Evolutionary conservation across 495 filamentous ascomycete species (phyloP).

Genomic region (Penicillium ucsense): DNA sequence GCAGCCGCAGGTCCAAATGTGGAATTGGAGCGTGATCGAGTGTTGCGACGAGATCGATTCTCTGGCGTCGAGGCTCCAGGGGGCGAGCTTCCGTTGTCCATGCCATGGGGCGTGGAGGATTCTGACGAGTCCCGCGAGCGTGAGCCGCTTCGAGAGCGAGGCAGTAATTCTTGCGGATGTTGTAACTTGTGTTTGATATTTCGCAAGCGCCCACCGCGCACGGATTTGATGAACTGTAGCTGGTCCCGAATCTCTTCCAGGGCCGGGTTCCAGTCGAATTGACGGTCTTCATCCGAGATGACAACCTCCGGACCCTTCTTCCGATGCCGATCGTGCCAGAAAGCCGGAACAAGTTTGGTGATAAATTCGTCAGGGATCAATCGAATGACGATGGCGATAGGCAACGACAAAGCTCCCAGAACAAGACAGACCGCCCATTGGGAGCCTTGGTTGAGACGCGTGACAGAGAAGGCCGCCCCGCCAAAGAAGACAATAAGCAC

Average conservation of each 20-base stretch:
- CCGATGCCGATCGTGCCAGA: conserved; percentile 30
- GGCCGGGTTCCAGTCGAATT: conserved; percentile 53
- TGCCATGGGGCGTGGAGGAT: conserved; percentile 54
- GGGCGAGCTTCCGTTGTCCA: conserved; percentile 32
- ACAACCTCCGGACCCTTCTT: conserved; percentile 35
- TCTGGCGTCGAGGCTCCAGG: conserved; percentile 58
- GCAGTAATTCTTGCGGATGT: conserved; percentile 67
- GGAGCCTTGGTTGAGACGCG: conserved; percentile 42
- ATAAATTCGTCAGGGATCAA: conserved; percentile 63
- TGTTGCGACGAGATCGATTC: conserved; percentile 57
- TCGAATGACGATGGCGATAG: conserved; percentile 62
- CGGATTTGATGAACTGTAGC: conserved; percentile 62
- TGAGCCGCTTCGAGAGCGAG: conserved; percentile 63
- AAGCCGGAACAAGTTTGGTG: conserved; percentile 42
- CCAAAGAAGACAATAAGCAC: conserved; percentile 71
- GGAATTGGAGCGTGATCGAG: conserved; percentile 79
- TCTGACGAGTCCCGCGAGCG: conserved; percentile 63
- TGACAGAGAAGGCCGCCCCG: conserved; percentile 58
- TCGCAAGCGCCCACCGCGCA: conserved; percentile 76
- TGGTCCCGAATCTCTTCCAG: conserved; percentile 67
- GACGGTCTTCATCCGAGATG: conserved; percentile 67
- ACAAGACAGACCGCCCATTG: conserved; percentile 72
- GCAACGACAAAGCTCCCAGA: conserved; percentile 59
- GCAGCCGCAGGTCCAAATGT: conserved; percentile 75
- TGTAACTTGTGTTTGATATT: conserved; percentile 76